Base-by-base conservation (phyloP, 495 filamentous ascomycete species). In the Oidiodendron maius region DNA sequence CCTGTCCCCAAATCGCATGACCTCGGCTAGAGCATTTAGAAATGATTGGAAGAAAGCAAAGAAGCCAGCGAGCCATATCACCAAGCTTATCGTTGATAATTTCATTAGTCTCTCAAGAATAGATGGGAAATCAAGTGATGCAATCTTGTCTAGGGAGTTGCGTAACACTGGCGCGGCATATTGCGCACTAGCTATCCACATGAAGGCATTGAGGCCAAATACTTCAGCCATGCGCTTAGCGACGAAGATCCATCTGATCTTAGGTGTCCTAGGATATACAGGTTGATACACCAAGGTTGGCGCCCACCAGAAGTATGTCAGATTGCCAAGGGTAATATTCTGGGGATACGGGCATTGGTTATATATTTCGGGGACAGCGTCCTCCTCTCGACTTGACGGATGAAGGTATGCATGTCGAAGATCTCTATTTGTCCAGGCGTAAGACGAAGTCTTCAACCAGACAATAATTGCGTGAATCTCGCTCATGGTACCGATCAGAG, bases 51-150 rank as follows among this genome's bases (percentile, higher is more conserved):
- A 98, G 13, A 96, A 67, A 1, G 91, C 91, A 59, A 96, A 97
- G 74, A 98, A 97, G 1, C 93, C 91, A 3, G 89, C 88, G 2
- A 98, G 80, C 93, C 93, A 98, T 58, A 96, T 94, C 43, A 96
- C 77, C 9, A 98, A 72, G 20, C 83, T 89, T 48, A 98, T 93
- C 4, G 93, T 96, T 13, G 86, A 91, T 9, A 98, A 76, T 60
- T 98, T 98, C 76, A 98, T 84, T 1, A 96, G 69, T 6, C 93
- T 81, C 63, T 98, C 93, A 34, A 90, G 57, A 30, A 98, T 93
- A 13, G 83, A 82, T 1, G 81, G 68, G n/a, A 93, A 59, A 55
- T 95, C 82, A 32, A 96, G 73, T n/a, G 77, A 75, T 11, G 81
- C 78, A 34, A 98, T 86, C 57, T 88, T 90, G 40, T 89, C 78